Evolutionary conservation across 306 rosid species (phyloP).

Genomic region (Elaeagnus macrophylla): DNA sequence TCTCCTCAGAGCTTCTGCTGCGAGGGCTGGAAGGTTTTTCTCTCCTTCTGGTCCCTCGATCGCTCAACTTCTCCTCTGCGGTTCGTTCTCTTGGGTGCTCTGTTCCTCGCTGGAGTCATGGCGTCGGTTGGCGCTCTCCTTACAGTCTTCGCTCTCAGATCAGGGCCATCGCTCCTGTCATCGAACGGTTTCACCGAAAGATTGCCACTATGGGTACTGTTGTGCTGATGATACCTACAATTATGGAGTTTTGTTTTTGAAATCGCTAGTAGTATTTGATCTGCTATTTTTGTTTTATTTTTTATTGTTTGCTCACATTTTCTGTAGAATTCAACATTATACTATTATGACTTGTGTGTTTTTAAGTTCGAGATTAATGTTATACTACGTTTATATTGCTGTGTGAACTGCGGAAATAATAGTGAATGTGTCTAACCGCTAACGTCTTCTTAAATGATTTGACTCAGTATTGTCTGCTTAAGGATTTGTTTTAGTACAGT

Average conservation of each 20-base stretch:
- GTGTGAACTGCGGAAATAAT: too few relatives aligned
- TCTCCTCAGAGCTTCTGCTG: conserved; percentile 57
- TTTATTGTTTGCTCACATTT: neutral
- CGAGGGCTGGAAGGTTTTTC: conserved; percentile 36
- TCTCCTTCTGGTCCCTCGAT: conserved; percentile 28
- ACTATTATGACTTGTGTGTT: neutral
- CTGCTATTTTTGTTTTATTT: neutral
- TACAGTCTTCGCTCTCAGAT: conserved; percentile 66
- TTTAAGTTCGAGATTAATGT: too few relatives aligned
- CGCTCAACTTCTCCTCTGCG: conserved; percentile 33
- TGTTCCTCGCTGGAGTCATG: conserved; percentile 62
- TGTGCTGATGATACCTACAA: conserved; percentile 15
- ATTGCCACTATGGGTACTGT: conserved; percentile 63
- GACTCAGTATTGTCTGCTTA: too few relatives aligned
- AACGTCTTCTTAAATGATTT: too few relatives aligned
- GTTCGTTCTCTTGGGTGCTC: conserved; percentile 26
- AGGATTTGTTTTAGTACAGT: too few relatives aligned
- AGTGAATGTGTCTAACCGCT: too few relatives aligned
- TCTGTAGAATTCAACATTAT: neutral
- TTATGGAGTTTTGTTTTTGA: conserved; percentile 16
- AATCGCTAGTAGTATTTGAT: neutral
- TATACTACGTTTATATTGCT: conserved; percentile 7
- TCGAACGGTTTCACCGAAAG: conserved; percentile 64
- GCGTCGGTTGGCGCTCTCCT: conserved; percentile 60
- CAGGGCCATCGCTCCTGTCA: conserved; percentile 72